Base-by-base conservation (phyloP, 176 grass and related monocot species). In the Dendrocalamus sinicus region DNA sequence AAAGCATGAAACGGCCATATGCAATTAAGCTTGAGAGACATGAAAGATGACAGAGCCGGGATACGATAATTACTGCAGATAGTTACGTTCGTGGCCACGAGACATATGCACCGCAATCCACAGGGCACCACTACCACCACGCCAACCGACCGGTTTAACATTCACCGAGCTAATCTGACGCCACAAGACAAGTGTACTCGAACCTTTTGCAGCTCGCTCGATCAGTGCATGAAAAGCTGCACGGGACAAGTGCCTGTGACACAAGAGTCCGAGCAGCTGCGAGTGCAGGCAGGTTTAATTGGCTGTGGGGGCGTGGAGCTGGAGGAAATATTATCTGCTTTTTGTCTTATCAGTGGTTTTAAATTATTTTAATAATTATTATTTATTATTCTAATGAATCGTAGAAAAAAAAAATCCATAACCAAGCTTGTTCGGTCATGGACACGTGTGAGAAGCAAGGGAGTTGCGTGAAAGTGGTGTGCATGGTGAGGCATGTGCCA, bases 51-150 rank as follows among this genome's bases (percentile, higher is more conserved):
- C 54, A 22, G 72, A 51, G 17, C 82, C 4, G 15, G 47, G 60
- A 66, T 73, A 54, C 15, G 72, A 22, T 20, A 23, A 73, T 73
- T 22, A 24, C 58, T 51, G 57, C 13, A 64, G 52, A 70, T 23
- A 52, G 72, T 41, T 70, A 9, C 30, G 60, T 67, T 68, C 61
- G 60, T 62, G 62, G 82, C 77, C 44, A 40, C 61, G 14, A 30
- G 68, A 69, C 45, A n/a, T 14, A 78, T 55, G 22, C 68, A 46
- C 79, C 87, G 12, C 54, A 64, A 11, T 70, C 51, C 73, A 53
- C 43, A 47, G 70, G 51, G 51, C 73, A 67, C 13, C 58, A 44
- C 48, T 6, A 50, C 61, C 2, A 62, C 78, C 6, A 69, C 84
- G 79, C 84, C 75, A 60, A 78, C 75, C 39, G 52, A 72, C 53